These are phyloP conservation scores for Aspergillus novoparasiticus DNA, from an alignment of 2,329 filamentous ascomycete genomes.

Conservation along the genomic window DNA sequence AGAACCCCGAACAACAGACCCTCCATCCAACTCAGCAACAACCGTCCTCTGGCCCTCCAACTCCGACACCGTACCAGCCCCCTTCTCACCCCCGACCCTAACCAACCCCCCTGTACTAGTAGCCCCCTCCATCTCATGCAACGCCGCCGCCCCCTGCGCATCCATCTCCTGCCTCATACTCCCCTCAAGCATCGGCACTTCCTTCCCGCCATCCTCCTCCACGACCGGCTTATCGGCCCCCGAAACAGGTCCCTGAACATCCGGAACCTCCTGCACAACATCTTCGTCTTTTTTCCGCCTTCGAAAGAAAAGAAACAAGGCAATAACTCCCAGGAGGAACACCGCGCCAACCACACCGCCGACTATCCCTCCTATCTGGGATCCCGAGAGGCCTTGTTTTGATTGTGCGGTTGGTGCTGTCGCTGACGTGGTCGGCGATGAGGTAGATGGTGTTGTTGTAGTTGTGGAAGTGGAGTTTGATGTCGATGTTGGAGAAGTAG, in stretches of 20 bases:
- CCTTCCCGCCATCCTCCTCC: neutral
- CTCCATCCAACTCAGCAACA: neutral
- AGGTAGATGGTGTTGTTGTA: neutral
- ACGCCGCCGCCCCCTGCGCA: conserved; percentile 10
- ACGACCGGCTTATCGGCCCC: neutral
- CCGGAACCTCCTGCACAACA: neutral
- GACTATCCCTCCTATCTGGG: conserved; percentile 16
- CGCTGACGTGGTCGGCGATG: neutral
- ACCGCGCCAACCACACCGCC: conserved; percentile 14
- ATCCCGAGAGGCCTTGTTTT: neutral
- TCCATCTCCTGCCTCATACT: conserved; percentile 16
- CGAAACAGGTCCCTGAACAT: neutral
- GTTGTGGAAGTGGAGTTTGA: neutral
- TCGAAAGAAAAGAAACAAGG: conserved; percentile 5
- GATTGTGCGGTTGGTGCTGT: neutral
- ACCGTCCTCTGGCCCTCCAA: neutral
- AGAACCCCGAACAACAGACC: neutral
- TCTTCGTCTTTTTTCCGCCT: neutral
- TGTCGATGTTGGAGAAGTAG: neutral
- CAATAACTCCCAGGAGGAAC: conserved; percentile 3
- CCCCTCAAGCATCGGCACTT: conserved; percentile 13
- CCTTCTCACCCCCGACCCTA: neutral
- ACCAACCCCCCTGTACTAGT: neutral
- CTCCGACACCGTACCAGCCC: neutral
- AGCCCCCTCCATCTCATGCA: conserved; percentile 13